These are phyloP conservation scores for Datura wrightii DNA, from an alignment of 257 asterid species.

Conservation along the genomic window DNA sequence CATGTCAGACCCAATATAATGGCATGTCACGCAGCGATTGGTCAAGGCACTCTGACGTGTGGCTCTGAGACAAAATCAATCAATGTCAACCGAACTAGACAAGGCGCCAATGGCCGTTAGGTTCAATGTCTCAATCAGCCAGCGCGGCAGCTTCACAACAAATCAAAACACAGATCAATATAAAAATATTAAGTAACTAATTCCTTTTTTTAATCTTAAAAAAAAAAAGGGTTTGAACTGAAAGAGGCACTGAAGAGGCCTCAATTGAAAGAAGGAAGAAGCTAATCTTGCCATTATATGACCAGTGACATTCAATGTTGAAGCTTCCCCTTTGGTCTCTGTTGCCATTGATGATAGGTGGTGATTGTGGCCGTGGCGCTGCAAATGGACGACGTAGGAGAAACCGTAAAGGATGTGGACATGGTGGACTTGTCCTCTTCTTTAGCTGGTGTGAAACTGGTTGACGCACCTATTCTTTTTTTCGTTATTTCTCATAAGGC, in stretches of 20 bases:
- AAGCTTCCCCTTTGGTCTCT: constrained; percentile 59
- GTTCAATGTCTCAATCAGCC: constrained; percentile 57
- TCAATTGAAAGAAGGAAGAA: constrained; percentile 14
- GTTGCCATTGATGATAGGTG: constrained; percentile 56
- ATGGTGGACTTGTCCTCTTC: constrained; percentile 48
- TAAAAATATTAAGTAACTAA: neutral
- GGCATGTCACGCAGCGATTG: neutral
- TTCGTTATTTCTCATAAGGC: constrained; percentile 83
- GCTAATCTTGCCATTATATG: constrained; percentile 47
- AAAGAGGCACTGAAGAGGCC: constrained; percentile 53
- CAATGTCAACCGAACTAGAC: neutral
- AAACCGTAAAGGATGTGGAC: constrained; percentile 67
- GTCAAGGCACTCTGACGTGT: neutral
- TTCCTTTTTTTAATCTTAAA: neutral
- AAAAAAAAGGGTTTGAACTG: constrained; percentile 32
- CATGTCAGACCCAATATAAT: no score
- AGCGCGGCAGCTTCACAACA: constrained; percentile 34
- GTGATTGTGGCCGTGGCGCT: constrained; percentile 40
- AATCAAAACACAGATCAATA: constrained; percentile 25
- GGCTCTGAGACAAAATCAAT: constrained; percentile 15
- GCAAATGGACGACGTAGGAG: constrained; percentile 61
- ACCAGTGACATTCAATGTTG: constrained; percentile 45
- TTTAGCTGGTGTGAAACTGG: constrained; percentile 56
- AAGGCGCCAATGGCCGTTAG: constrained; percentile 52
- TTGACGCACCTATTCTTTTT: constrained; percentile 76